Evolutionary conservation across 352 stramenopile genomes (phyloP).

Genomic region (Thalassiosira hispida): DNA sequence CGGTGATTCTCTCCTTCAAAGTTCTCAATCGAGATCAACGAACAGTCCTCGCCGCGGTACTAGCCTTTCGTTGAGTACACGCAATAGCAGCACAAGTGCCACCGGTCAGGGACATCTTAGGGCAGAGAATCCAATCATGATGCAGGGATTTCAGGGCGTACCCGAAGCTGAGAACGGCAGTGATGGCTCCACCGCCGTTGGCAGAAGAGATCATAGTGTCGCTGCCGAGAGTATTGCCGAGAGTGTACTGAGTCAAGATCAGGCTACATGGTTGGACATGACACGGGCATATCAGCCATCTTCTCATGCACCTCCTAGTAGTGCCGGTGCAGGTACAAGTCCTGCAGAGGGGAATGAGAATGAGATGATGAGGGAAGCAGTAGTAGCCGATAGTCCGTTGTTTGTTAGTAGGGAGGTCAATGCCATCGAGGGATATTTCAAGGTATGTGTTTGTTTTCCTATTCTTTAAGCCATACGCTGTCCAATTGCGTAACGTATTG

Average conservation of each 20-base stretch:
- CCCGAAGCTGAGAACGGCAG: background rate
- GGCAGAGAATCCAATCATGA: background rate
- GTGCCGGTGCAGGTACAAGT: background rate
- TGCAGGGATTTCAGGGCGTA: background rate
- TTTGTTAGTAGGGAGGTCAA: background rate
- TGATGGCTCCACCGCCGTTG: background rate
- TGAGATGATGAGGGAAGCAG: background rate
- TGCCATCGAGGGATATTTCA: slow-evolving; percentile 32
- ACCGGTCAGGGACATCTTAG: too few species aligned
- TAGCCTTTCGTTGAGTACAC: slow-evolving; percentile 1
- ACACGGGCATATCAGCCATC: background rate
- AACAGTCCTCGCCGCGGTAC: background rate
- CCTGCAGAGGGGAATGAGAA: background rate
- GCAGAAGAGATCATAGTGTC: background rate
- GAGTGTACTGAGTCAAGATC: slow-evolving; percentile 37
- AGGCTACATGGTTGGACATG: slow-evolving; percentile 44
- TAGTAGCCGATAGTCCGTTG: background rate
- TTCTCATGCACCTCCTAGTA: background rate
- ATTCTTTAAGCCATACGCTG: too few species aligned
- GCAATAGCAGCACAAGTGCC: slow-evolving; percentile 9
- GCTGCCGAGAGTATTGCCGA: slow-evolving; percentile 20
- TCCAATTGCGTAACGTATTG: too few species aligned
- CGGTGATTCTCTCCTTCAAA: slow-evolving; percentile 11
- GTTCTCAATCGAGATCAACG: slow-evolving; percentile 1
- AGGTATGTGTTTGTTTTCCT: slow-evolving; percentile 24